Conservation (phyloP, 1,284 basidiomycete genomes). For the Pseudomicrostroma phylloplanum region DNA sequence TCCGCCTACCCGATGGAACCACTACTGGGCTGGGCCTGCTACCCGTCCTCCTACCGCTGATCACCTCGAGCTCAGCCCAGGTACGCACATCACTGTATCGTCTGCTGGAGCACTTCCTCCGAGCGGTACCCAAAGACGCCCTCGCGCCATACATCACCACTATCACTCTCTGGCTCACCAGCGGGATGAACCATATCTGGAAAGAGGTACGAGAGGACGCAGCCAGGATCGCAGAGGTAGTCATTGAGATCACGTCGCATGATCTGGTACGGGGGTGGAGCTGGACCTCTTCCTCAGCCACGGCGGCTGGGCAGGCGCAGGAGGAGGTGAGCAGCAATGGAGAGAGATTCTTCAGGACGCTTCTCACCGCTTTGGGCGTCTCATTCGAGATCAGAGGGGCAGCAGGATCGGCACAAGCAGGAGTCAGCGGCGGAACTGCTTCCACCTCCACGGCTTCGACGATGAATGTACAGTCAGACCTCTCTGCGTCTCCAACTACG, state of each 20-base stretch:
- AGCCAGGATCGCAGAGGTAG: conserved; percentile 7
- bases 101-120: conserved; percentile 1
- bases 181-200: conserved; percentile 13
- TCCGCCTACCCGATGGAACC: neutral
- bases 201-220: conserved; percentile 14
- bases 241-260: neutral
- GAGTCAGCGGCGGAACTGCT: neutral
- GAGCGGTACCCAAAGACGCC: neutral
- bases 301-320: neutral
- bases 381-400: too few relatives aligned
- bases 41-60: conserved; percentile 4
- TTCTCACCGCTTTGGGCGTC: neutral
- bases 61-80: conserved; percentile 1
- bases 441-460: neutral
- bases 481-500: neutral
- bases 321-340: conserved; percentile 2
- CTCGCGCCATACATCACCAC: conserved; percentile 12
- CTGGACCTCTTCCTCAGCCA: neutral
- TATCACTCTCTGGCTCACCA: conserved; percentile 8
- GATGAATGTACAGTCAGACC: conserved; percentile 1
- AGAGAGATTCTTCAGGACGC: neutral
- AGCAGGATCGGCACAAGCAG: neutral
- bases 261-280: conserved; percentile 8
- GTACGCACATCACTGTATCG: conserved; percentile 7
- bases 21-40: conserved; percentile 4